Evolutionary conservation across 1,284 basidiomycete genomes (phyloP).

Genomic region (Xerocomus minutiporus): DNA sequence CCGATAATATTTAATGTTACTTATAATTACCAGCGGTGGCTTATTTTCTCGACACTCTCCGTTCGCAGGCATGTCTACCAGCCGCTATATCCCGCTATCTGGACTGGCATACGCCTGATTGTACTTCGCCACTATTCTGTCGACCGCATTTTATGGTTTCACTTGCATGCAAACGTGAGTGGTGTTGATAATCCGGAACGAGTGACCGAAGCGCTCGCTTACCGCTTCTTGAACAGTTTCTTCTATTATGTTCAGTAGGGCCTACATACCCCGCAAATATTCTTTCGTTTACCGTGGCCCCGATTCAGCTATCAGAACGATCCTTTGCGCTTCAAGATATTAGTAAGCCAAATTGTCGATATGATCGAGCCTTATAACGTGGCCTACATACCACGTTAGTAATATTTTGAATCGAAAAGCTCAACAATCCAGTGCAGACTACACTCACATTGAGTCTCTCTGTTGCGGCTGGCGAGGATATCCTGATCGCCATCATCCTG

Average conservation of each 20-base stretch:
- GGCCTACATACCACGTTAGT: neutral
- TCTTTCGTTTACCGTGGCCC: neutral
- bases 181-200: too few species aligned
- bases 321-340: slow-evolving; percentile 1
- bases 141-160: slow-evolving; percentile 10
- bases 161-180: slow-evolving; percentile 20
- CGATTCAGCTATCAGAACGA: slow-evolving; percentile 13
- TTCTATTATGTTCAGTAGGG: slow-evolving; percentile 16
- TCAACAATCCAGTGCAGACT: neutral
- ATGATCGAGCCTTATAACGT: neutral
- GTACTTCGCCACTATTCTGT: slow-evolving; percentile 9
- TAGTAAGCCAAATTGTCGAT: slow-evolving; percentile 8
- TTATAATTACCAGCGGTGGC: too few species aligned
- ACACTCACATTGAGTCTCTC: neutral
- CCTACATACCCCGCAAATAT: neutral
- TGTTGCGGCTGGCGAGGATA: slow-evolving; percentile 1
- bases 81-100: neutral
- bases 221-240: slow-evolving; percentile 4
- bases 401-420: neutral
- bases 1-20: too few species aligned
- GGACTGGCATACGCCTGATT: neutral
- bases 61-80: neutral
- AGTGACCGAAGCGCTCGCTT: too few species aligned
- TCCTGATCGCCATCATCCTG: slow-evolving; percentile 6
- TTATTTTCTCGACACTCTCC: neutral